Evolutionary conservation across 306 rosid genomes (phyloP).

Genomic region (Casuarina glauca): DNA sequence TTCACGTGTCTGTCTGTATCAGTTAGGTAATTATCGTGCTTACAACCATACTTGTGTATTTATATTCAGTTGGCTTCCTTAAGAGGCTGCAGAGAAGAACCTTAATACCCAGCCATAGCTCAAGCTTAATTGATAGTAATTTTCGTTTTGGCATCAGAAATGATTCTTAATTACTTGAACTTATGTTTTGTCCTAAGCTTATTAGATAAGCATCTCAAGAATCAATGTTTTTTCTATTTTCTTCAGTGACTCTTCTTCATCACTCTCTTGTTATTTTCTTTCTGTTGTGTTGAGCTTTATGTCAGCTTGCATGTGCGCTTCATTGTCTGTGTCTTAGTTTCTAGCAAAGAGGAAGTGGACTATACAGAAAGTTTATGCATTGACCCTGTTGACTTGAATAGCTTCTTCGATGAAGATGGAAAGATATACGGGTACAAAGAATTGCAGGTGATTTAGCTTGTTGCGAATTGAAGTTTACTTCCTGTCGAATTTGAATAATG

Average conservation of each 20-base stretch:
- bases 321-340: conserved; percentile 45
- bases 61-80: not conserved
- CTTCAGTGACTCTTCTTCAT: not conserved
- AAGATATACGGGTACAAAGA: conserved; percentile 83
- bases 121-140: not conserved
- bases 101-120: too few relatives aligned
- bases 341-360: conserved; percentile 67
- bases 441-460: conserved; percentile 58
- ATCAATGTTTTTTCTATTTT: not conserved
- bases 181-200: not conserved
- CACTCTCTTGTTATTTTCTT: not conserved
- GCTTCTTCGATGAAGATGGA: conserved; percentile 72
- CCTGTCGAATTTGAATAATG: not conserved
- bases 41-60: not conserved
- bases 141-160: not conserved
- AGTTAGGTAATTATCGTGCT: not conserved
- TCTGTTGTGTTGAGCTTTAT: conserved; percentile 1
- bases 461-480: not conserved
- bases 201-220: not conserved
- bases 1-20: not conserved
- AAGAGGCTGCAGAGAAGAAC: not conserved
- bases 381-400: conserved; percentile 67
- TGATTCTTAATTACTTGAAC: not conserved
- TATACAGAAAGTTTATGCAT: conserved; percentile 46
- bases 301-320: not conserved